A percentile compares a stretch with the other conserved stretches of the same genome.
Evolutionary conservation across 805 yeast species (phyloP).

Genomic region (Saccharomycopsis guyanensis): DNA sequence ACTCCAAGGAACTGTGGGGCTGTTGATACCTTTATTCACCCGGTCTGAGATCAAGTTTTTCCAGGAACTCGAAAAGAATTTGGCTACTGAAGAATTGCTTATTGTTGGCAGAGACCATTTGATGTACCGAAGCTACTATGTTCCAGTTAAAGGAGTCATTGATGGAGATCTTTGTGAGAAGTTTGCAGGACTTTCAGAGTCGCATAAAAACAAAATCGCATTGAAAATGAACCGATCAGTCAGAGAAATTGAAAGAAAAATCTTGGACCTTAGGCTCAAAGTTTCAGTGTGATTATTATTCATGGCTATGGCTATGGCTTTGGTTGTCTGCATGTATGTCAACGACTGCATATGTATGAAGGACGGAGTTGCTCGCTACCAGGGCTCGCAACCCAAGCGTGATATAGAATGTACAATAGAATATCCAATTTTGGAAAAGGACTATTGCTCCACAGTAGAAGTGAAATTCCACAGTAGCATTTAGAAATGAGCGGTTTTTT

Average conservation of each 20-base stretch:
- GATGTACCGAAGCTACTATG: constrained; percentile 68
- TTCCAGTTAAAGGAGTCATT: constrained; percentile 67
- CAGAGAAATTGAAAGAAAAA: constrained; percentile 41
- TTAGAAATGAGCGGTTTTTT: not conserved
- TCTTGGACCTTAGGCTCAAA: constrained; percentile 29
- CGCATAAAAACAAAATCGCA: constrained; percentile 25
- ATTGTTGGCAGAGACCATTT: constrained; percentile 62
- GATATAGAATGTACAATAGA: too few relatives aligned
- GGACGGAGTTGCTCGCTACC: too few relatives aligned
- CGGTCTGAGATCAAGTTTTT: constrained; percentile 56
- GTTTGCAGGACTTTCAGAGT: constrained; percentile 40
- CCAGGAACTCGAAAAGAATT: constrained; percentile 39
- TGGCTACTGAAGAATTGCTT: constrained; percentile 23
- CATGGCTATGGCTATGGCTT: too few relatives aligned
- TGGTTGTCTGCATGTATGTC: too few relatives aligned
- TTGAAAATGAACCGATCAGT: constrained; percentile 8
- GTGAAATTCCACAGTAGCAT: too few relatives aligned
- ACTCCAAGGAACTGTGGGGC: constrained; percentile 75
- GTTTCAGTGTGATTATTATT: not conserved
- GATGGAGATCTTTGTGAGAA: constrained; percentile 85
- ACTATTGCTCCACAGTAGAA: too few relatives aligned
- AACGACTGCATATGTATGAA: too few relatives aligned
- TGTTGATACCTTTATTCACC: constrained; percentile 58
- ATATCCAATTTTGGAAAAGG: too few relatives aligned
- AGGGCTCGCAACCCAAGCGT: too few relatives aligned